phyloP scores from a whole-genome alignment of 768 basidiomycete species.

The Trametes meyenii region DNA sequence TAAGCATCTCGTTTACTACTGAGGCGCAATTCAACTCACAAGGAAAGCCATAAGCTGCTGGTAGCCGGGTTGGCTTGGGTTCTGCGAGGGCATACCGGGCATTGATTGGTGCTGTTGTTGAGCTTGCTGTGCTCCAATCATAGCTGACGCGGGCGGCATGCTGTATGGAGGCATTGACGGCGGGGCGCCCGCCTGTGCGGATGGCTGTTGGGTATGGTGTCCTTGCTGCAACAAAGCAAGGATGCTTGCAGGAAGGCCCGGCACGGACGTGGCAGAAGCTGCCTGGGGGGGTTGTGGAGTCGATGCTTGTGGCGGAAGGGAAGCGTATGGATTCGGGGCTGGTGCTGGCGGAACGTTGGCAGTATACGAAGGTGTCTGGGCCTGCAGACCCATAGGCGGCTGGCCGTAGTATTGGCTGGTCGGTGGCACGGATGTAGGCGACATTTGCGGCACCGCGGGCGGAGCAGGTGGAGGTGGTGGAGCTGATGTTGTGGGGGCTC shows the following conservation, averaged over 20 bases:
- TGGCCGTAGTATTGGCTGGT: slow-evolving; percentile 18
- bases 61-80: slow-evolving; percentile 46
- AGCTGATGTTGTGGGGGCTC: slow-evolving; percentile 41
- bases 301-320: slow-evolving; percentile 33
- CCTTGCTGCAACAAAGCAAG: slow-evolving; percentile 65
- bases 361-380: slow-evolving; percentile 22
- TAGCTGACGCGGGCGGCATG: slow-evolving; percentile 39
- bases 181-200: slow-evolving; percentile 33
- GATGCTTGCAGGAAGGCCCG: slow-evolving; percentile 65
- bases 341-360: slow-evolving; percentile 34
- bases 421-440: slow-evolving; percentile 19
- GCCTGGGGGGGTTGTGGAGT: slow-evolving; percentile 37
- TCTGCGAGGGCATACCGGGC: slow-evolving; percentile 40
- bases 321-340: slow-evolving; percentile 32
- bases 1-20: neutral
- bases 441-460: slow-evolving; percentile 30
- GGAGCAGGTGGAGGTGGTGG: slow-evolving; percentile 30
- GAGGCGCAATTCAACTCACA: slow-evolving; percentile 41
- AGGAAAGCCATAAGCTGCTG: slow-evolving; percentile 73
- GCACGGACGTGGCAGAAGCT: slow-evolving; percentile 37
- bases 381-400: slow-evolving; percentile 21
- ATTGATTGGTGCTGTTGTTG: slow-evolving; percentile 40
- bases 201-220: slow-evolving; percentile 35
- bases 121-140: slow-evolving; percentile 14
- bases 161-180: slow-evolving; percentile 37